Conservation (phyloP, 78 protist species). For the Bigelowiella natans region DNA sequence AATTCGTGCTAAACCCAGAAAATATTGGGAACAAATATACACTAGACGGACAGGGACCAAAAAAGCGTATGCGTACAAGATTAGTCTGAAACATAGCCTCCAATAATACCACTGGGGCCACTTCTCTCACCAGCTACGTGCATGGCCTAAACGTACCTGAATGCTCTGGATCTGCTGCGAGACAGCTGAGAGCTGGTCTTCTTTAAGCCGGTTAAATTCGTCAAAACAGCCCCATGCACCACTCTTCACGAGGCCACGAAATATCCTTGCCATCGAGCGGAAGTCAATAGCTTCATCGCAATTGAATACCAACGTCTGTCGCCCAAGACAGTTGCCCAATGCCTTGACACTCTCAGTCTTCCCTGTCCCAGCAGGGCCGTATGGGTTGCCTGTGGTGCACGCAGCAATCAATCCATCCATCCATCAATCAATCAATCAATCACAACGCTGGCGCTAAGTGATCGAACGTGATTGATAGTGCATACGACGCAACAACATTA, state of each 20-base stretch:
- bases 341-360: constrained; percentile 85
- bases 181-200: constrained; percentile 70
- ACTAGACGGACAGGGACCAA: too few species aligned
- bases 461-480: too few species aligned
- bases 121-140: too few species aligned
- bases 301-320: constrained; percentile 81
- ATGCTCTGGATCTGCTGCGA: constrained; percentile 79
- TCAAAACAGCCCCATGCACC: constrained; percentile 81
- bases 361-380: constrained; percentile 89
- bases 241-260: constrained; percentile 72
- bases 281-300: constrained; percentile 84
- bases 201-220: constrained; percentile 62
- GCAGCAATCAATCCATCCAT: too few species aligned
- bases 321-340: constrained; percentile 61
- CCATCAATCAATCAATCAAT: too few species aligned
- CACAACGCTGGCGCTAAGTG: too few species aligned
- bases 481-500: too few species aligned
- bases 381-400: constrained; percentile 82
- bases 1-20: too few species aligned
- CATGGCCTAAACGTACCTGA: too few species aligned
- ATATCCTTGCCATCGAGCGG: constrained; percentile 78
- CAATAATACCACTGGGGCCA: too few species aligned
- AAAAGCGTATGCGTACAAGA: background rate
- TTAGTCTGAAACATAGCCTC: background rate
- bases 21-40: too few species aligned